Conservation (phyloP, 345 rosid genomes). For the Eucalyptus regnans region DNA sequence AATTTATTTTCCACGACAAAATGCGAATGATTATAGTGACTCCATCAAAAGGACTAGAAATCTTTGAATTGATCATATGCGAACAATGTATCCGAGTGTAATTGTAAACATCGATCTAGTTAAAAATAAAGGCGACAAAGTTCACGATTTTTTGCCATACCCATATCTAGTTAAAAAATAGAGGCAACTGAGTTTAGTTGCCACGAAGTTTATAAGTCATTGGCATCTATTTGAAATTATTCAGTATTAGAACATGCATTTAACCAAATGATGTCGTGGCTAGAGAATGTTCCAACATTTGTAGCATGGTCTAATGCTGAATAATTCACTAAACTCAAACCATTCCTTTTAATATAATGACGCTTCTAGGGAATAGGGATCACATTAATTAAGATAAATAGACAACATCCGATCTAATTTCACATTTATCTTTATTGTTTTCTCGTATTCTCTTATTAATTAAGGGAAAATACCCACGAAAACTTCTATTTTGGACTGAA, state of each 20-base stretch:
- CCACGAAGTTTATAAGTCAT: not conserved
- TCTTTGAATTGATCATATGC: not conserved
- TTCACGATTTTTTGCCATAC: too few relatives aligned
- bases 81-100: not conserved
- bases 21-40: not conserved
- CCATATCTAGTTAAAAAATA: not conserved
- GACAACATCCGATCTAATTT: not conserved
- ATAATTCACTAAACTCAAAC: not conserved
- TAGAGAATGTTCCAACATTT: not conserved
- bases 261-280: not conserved
- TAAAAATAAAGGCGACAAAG: not conserved
- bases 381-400: not conserved
- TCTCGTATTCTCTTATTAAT: not conserved
- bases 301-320: not conserved
- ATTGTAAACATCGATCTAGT: not conserved
- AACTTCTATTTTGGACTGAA: not conserved
- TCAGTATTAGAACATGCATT: not conserved
- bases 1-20: fast-evolving
- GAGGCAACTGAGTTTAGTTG: not conserved
- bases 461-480: not conserved
- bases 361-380: not conserved
- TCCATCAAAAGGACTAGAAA: not conserved
- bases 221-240: not conserved
- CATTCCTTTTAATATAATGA: not conserved
- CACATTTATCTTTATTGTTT: not conserved